Conservation (phyloP, 441 rosid species). For the Iberis amara region DNA sequence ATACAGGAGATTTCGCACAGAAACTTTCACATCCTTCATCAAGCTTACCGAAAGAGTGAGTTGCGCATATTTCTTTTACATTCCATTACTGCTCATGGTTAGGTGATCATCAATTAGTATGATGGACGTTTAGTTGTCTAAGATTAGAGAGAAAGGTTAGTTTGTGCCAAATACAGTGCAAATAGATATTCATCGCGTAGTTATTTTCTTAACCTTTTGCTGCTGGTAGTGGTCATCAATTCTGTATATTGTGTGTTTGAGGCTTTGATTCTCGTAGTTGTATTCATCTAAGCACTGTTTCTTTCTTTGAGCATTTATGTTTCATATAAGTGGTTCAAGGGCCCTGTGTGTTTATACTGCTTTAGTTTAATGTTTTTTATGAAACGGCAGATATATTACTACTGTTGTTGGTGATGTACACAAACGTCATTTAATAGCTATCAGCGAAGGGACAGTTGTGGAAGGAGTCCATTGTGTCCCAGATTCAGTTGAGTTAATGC, state of each 20-base stretch:
- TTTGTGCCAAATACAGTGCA: neutral
- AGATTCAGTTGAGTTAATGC: constrained; percentile 79
- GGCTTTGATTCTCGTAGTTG: constrained; percentile 1
- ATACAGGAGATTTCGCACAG: constrained; percentile 85
- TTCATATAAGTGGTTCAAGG: constrained; percentile 4
- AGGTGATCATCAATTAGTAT: neutral
- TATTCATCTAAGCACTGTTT: constrained; percentile 2
- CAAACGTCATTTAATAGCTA: constrained; percentile 56
- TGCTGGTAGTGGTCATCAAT: constrained; percentile 7
- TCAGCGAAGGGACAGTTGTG: constrained; percentile 62
- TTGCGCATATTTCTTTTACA: constrained; percentile 11
- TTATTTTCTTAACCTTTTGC: neutral
- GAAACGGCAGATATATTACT: constrained; percentile 64
- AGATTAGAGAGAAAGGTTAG: constrained; percentile 3
- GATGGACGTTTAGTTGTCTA: neutral
- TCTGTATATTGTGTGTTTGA: constrained; percentile 9
- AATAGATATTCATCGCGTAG: neutral
- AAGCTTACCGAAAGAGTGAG: constrained; percentile 75
- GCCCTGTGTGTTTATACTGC: constrained; percentile 9
- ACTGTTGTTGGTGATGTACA: constrained; percentile 56
- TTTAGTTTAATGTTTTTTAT: constrained; percentile 13
- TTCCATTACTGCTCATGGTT: constrained; percentile 1
- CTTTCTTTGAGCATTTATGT: neutral
- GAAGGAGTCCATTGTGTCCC: constrained; percentile 78
- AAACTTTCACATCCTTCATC: constrained; percentile 81